Percentiles rank a stretch among this genome's conserved stretches.
phyloP scores from a whole-genome alignment of 768 basidiomycete genomes.

The Calvatia gigantea region DNA sequence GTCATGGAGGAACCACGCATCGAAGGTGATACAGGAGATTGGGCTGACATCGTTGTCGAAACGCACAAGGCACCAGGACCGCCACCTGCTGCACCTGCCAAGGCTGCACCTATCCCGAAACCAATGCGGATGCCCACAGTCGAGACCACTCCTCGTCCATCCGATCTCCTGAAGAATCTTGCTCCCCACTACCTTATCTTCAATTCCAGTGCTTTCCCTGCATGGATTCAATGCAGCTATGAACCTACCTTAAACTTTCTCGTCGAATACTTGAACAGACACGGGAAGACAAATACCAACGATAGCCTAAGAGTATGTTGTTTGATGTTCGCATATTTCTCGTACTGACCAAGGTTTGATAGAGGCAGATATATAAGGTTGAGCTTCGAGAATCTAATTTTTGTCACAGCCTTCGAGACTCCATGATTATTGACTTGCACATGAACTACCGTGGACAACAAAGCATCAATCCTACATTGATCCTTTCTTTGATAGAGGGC shows the following conservation, averaged over 20 bases:
- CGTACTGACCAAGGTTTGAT: not conserved
- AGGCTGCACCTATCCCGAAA: not conserved
- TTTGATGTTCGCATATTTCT: not conserved
- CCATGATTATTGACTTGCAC: slow-evolving; percentile 27
- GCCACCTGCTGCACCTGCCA: not conserved
- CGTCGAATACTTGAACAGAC: slow-evolving; percentile 32
- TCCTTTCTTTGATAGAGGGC: slow-evolving; percentile 37
- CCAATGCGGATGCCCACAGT: slow-evolving; percentile 23
- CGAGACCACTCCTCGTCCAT: slow-evolving; percentile 28
- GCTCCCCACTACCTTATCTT: slow-evolving; percentile 32
- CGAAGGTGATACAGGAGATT: slow-evolving; percentile 23
- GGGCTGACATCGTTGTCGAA: slow-evolving; percentile 25
- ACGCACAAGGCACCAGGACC: not conserved
- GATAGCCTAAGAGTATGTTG: slow-evolving; percentile 26
- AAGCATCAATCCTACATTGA: slow-evolving; percentile 29
- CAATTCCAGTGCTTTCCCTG: slow-evolving; percentile 21
- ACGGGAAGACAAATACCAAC: slow-evolving; percentile 27
- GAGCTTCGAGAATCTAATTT: slow-evolving; percentile 32
- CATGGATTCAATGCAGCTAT: slow-evolving; percentile 34
- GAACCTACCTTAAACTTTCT: slow-evolving; percentile 33
- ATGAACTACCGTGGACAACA: slow-evolving; percentile 14
- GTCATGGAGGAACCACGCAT: not conserved
- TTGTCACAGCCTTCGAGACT: slow-evolving; percentile 30
- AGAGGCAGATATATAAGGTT: slow-evolving; percentile 30
- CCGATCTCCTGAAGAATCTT: slow-evolving; percentile 27